Evolutionary conservation across 805 yeast genomes (phyloP).

Genomic region (Cyberlindnera meyerae): DNA sequence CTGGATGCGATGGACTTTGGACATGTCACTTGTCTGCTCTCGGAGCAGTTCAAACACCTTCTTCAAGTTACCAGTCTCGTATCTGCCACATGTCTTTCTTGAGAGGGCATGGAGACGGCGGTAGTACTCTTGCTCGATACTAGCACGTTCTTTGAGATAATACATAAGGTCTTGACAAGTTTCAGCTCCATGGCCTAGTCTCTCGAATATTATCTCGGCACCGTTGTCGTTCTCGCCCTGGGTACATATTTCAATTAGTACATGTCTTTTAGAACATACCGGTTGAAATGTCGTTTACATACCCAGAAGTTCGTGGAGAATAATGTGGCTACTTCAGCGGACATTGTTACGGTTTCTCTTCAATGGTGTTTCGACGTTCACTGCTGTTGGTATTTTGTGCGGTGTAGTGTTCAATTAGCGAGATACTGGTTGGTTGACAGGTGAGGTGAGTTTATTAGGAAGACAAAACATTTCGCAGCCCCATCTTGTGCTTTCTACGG

Average conservation of each 20-base stretch:
- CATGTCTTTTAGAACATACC: no score
- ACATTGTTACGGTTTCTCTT: no score
- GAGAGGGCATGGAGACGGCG: constrained; percentile 49
- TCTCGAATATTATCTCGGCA: constrained; percentile 45
- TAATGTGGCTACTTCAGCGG: constrained; percentile 17
- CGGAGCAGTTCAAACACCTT: constrained; percentile 55
- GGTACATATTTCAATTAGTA: no score
- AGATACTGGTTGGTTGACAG: no score
- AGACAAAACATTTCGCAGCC: no score
- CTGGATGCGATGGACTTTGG: constrained; percentile 49
- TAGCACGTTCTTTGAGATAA: constrained; percentile 50
- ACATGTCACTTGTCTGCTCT: constrained; percentile 54
- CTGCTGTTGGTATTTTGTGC: no score
- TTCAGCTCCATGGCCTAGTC: constrained; percentile 53
- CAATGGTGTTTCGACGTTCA: no score
- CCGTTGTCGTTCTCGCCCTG: constrained; percentile 64
- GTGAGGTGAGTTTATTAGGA: no score
- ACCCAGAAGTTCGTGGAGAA: constrained; percentile 50
- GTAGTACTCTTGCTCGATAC: constrained; percentile 71
- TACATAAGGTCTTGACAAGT: constrained; percentile 48
- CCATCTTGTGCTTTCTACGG: no score
- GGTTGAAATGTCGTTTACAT: no score
- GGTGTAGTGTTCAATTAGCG: no score
- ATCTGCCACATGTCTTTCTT: constrained; percentile 45
- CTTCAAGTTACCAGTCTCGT: constrained; percentile 56